Evolutionary conservation across 1,139 yeast genomes (phyloP), one percentile per base, ranked within the genome.

Genomic region (Ashbya aceris): DNA sequence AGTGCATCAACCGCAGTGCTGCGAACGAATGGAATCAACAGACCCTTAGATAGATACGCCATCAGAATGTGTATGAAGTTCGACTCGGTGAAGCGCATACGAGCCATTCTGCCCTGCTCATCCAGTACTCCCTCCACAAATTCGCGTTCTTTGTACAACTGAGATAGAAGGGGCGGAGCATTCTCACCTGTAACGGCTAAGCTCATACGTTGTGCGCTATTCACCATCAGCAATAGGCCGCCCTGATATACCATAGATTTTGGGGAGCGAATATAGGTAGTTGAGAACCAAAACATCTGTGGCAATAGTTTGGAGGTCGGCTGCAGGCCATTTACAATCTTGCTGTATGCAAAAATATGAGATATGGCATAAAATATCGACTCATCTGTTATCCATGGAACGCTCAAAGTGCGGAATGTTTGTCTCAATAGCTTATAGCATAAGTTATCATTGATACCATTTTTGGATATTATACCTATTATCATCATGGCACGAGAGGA

Each of bases 401-500:
- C 52, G 1, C 63, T 58, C 10, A 53, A 48, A 9, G 75, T 64
- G 41, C 70, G 71, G 36, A 76, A 64, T 1, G 64, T 56, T 37
- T 59, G 61, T 8, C 42, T 38, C 8, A 61, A 40, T 20, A 61
- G 38, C 38, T 54, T 58, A 33, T 49, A 52, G 43, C 83, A 77
- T 11, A 82, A 66, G 5, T 71, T 67, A 54, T 79, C 85, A 40
- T 75, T 74, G 12, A 82, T 74, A 29, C 87, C 87, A 13, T 68
- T 63, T 49, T 75, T 77, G 0, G 86, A 73, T 36, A 85, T 61
- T 36, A 82, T 77, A 31, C 95, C 95, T 27, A 83, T 70, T 6
- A 84, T 73, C 49, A 85, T 67, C 44, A 83, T 67, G 0, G 93
- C 86, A 43, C 95, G 69, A 7, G 78, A 76, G 55, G 85, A 89